These are phyloP conservation scores for Wolfiporia cocos DNA, from an alignment of 1,284 basidiomycete genomes.

Conservation along the genomic window DNA sequence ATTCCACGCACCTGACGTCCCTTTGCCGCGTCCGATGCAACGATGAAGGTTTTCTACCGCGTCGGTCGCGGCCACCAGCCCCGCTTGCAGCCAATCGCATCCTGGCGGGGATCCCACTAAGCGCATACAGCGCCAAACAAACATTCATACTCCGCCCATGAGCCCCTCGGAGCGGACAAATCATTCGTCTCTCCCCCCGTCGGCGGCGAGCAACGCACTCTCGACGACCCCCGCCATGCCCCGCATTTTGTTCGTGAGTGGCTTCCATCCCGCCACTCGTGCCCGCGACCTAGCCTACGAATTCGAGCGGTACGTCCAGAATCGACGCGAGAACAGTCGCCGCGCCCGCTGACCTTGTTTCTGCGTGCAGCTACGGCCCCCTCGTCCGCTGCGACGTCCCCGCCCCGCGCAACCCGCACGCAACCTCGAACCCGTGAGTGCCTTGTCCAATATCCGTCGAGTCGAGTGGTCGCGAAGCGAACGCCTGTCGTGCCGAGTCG, in stretches of 20 bases:
- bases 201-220: conserved; percentile 2
- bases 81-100: too few species aligned
- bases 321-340: background rate
- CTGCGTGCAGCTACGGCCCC: conserved; percentile 55
- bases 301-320: conserved; percentile 68
- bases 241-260: conserved; percentile 83
- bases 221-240: conserved; percentile 31
- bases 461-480: conserved; percentile 27
- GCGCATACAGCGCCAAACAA: background rate
- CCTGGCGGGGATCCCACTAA: too few species aligned
- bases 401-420: conserved; percentile 70
- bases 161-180: background rate
- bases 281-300: conserved; percentile 82
- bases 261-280: conserved; percentile 73
- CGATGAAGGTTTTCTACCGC: too few species aligned
- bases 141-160: background rate
- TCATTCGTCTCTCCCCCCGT: background rate
- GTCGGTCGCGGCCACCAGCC: too few species aligned
- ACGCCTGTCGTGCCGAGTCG: conserved; percentile 10
- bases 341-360: conserved; percentile 2
- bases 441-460: conserved; percentile 20
- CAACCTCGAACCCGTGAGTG: conserved; percentile 75
- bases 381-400: conserved; percentile 86
- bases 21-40: too few species aligned
- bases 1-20: too few species aligned